Evolutionary conservation across 108 stramenopile species (phyloP).

Genomic region (Pinguiococcus pyrenoidosus): DNA sequence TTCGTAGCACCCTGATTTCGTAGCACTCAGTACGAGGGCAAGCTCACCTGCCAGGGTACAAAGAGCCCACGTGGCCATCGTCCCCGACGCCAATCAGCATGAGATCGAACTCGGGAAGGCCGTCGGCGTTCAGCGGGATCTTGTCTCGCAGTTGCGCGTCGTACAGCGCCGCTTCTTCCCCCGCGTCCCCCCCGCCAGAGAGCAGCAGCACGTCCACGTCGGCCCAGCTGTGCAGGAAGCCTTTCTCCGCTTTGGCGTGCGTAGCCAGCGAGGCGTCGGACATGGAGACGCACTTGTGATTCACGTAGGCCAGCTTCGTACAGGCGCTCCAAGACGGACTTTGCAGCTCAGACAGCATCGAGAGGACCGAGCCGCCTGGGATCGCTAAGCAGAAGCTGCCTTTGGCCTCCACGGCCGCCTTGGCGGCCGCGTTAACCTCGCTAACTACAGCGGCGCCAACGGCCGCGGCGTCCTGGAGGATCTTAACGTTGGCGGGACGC

Average conservation of each 20-base stretch:
- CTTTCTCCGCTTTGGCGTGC: constrained; percentile 52
- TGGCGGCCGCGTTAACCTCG: constrained; percentile 32
- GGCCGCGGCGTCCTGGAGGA: no score
- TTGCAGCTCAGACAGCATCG: constrained; percentile 39
- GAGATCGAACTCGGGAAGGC: constrained; percentile 61
- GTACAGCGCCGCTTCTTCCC: constrained; percentile 47
- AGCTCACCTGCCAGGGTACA: constrained; percentile 61
- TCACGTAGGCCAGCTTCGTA: constrained; percentile 57
- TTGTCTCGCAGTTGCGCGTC: constrained; percentile 28
- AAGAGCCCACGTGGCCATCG: constrained; percentile 57
- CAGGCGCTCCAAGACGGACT: constrained; percentile 33
- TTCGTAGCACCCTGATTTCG: no score
- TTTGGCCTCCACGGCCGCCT: constrained; percentile 37
- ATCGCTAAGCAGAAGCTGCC: constrained; percentile 59
- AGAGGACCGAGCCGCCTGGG: constrained; percentile 60
- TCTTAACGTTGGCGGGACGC: no score
- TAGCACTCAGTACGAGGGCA: no score
- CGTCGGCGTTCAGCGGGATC: constrained; percentile 29
- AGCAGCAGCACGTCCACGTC: constrained; percentile 36
- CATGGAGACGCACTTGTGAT: constrained; percentile 60
- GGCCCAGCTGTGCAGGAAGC: constrained; percentile 51
- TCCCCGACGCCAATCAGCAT: constrained; percentile 61
- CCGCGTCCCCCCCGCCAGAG: constrained; percentile 43
- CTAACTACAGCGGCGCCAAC: no score
- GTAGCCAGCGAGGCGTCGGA: constrained; percentile 45